Evolutionary conservation across 2,329 filamentous ascomycete genomes (phyloP).

Genomic region (Aspergillus spinulosporus): DNA sequence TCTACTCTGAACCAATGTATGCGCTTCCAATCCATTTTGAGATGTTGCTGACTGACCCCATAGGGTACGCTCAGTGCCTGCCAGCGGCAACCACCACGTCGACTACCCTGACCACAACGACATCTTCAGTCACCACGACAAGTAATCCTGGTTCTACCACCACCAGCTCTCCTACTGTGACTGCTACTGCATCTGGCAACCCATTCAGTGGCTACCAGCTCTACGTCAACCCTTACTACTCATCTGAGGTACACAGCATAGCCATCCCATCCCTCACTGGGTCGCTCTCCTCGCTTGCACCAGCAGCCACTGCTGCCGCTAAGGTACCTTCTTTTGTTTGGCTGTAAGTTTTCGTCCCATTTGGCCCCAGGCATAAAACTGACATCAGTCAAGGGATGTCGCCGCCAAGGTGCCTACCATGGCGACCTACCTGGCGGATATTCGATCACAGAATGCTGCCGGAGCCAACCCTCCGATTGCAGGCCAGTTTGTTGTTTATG

Average conservation of each 20-base stretch:
- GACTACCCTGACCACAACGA: slow-evolving; percentile 3
- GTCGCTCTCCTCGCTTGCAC: slow-evolving; percentile 48
- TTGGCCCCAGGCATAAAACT: background rate
- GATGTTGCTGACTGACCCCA: background rate
- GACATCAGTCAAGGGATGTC: slow-evolving; percentile 40
- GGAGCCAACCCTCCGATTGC: slow-evolving; percentile 51
- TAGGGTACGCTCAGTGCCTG: slow-evolving; percentile 14
- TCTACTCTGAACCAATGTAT: slow-evolving; percentile 10
- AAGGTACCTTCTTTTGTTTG: slow-evolving; percentile 55
- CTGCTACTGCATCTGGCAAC: slow-evolving; percentile 47
- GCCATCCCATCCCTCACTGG: slow-evolving; percentile 66
- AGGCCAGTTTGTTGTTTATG: slow-evolving; percentile 62
- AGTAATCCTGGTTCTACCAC: background rate
- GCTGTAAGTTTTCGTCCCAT: slow-evolving; percentile 42
- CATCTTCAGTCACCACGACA: background rate
- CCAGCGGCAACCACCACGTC: slow-evolving; percentile 5
- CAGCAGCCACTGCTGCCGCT: slow-evolving; percentile 48
- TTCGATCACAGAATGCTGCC: slow-evolving; percentile 48
- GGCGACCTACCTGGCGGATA: slow-evolving; percentile 50
- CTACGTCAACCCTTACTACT: slow-evolving; percentile 56
- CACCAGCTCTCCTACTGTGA: slow-evolving; percentile 15
- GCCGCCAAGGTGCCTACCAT: slow-evolving; percentile 52
- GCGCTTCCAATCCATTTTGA: background rate
- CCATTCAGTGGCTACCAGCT: slow-evolving; percentile 52
- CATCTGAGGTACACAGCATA: slow-evolving; percentile 52